These are phyloP conservation scores for Echinochloa phyllopogon DNA, from an alignment of 176 grass and related monocot genomes.

Conservation along the genomic window DNA sequence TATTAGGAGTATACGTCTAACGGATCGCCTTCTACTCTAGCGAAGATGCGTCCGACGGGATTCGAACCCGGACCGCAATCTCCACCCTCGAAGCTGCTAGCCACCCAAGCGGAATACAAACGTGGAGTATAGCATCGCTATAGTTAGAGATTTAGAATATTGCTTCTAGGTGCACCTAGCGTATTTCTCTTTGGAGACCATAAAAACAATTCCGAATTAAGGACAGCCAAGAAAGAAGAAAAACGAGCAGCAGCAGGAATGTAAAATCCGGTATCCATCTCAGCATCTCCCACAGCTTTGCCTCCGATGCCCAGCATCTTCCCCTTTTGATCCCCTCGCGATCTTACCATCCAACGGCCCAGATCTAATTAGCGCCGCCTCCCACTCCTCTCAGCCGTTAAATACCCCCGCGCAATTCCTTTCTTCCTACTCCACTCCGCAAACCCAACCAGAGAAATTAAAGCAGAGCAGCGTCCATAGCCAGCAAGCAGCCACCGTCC, in stretches of 20 bases:
- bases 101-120: no score
- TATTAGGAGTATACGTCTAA: no score
- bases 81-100: no score
- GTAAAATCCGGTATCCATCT: slow-evolving; percentile 29
- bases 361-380: not conserved
- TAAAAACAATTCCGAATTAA: slow-evolving; percentile 2
- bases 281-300: slow-evolving; percentile 41
- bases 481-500: no score
- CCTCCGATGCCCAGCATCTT: slow-evolving; percentile 61
- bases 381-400: slow-evolving; percentile 45
- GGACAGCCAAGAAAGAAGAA: not conserved
- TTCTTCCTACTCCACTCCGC: not conserved
- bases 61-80: no score
- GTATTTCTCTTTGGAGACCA: not conserved
- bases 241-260: no score
- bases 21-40: no score
- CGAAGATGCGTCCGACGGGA: no score
- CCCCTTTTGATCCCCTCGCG: slow-evolving; percentile 33
- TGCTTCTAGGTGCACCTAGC: not conserved
- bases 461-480: slow-evolving; percentile 25
- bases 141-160: no score
- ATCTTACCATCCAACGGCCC: slow-evolving; percentile 40
- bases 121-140: no score
- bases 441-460: not conserved
- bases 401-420: slow-evolving; percentile 31